Evolutionary conservation across 148 eudicot genomes (phyloP).

Genomic region (Linanthus parryae): DNA sequence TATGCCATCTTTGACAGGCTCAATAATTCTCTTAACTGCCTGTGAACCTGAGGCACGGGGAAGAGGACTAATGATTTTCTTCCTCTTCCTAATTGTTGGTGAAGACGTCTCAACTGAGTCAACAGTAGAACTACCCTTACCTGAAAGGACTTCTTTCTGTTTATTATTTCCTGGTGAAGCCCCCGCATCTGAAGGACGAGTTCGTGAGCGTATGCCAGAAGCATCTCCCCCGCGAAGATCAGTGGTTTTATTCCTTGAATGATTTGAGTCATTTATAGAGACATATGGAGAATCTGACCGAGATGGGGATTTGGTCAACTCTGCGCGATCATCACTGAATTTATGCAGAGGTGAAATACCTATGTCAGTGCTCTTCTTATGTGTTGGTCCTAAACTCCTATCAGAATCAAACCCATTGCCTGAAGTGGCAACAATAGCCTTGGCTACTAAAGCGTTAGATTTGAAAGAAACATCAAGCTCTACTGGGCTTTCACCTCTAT

Average conservation of each 20-base stretch:
- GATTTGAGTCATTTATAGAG: conserved; percentile 19
- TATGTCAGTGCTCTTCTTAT: conserved; percentile 20
- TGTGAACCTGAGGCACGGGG: conserved; percentile 23
- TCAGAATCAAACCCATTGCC: conserved; percentile 22
- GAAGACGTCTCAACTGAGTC: conserved; percentile 18
- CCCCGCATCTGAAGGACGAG: conserved; percentile 6
- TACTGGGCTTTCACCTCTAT: conserved; percentile 45
- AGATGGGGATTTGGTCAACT: conserved; percentile 10
- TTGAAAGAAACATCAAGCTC: conserved; percentile 76
- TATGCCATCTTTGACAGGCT: conserved; percentile 14
- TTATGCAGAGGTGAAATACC: conserved; percentile 15
- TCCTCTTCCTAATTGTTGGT: conserved; percentile 34
- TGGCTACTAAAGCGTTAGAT: conserved; percentile 68
- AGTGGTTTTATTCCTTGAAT: conserved; percentile 11
- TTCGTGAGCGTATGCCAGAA: conserved; percentile 17
- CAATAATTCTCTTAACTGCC: conserved; percentile 18
- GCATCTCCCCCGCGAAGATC: conserved; percentile 12
- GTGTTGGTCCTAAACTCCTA: conserved; percentile 13
- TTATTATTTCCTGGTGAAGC: conserved; percentile 18
- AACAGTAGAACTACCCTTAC: conserved; percentile 18
- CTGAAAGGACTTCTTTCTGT: conserved; percentile 14
- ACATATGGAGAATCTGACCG: conserved; percentile 13
- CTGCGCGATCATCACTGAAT: conserved; percentile 19
- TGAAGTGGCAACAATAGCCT: conserved; percentile 48
- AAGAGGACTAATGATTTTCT: conserved; percentile 19